phyloP scores from a whole-genome alignment of 176 grass and related monocot genomes.

The Rhynchospora breviuscula region DNA sequence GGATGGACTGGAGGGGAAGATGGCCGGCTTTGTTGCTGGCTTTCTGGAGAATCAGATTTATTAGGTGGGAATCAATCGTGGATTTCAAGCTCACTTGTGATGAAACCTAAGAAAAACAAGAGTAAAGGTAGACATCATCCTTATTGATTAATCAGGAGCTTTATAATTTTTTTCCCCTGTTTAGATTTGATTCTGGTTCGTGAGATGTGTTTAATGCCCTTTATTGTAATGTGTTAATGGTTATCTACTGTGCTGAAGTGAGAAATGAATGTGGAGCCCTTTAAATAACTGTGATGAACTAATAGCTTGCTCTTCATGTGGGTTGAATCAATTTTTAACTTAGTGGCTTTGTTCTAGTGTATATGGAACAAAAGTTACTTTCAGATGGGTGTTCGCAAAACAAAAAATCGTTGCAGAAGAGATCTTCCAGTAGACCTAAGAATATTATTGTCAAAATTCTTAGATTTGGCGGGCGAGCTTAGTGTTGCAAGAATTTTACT shows the following conservation, averaged over 20 bases:
- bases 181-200: background rate
- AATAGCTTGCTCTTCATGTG: background rate
- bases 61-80: slow-evolving; percentile 46
- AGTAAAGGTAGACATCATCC: slow-evolving; percentile 46
- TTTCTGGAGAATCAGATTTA: slow-evolving; percentile 31
- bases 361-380: background rate
- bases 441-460: no score
- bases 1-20: slow-evolving; percentile 95
- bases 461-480: no score
- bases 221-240: background rate
- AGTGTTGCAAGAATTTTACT: no score
- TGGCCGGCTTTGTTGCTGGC: slow-evolving; percentile 82
- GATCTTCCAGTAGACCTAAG: no score
- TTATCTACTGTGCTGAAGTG: background rate
- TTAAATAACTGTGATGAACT: background rate
- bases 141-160: slow-evolving; percentile 36
- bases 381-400: no score
- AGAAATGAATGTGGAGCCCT: background rate
- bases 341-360: background rate
- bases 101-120: slow-evolving; percentile 37
- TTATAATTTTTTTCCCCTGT: background rate
- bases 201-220: background rate
- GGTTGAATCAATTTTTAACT: background rate
- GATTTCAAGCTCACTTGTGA: slow-evolving; percentile 56
- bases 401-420: no score